Evolutionary conservation across 73 alveolate genomes (phyloP), one percentile per base, ranked within the genome.

Genomic region (Halteria grandinella): DNA sequence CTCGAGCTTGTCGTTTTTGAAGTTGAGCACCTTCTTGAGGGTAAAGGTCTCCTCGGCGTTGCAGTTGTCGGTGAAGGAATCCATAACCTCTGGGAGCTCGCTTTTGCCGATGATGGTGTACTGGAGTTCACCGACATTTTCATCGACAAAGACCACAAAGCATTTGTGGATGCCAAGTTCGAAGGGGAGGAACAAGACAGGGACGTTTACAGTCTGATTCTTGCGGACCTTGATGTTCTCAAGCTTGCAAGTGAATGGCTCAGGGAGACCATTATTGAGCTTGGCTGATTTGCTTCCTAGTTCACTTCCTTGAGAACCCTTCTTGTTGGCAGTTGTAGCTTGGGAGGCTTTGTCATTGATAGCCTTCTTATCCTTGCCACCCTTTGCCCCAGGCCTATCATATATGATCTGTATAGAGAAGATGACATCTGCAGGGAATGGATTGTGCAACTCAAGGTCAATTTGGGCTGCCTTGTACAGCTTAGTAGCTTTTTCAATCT

Each of bases 81-180:
- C 99, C 76, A 89, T 43, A 14, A 93, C 91, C 58, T 96, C 98
- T 11, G 99, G 99, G n/a, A 81, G 88, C 83, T 87, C 97, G 23
- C 95, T 97, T 64, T 92, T 89, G n/a, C 97, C 99, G 47, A 89
- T 92, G 7, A 96, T 89, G 31, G 96, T 91, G 93, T 96, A 92
- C 85, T 96, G 93, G 72, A 96, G 85, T 81, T 96, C 99, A 2
- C 99, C 99, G 0, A 95, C 98, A 37, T 78, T 87, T 47, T 96
- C 98, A 79, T 96, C 98, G 18, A 96, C 54, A 58, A 96, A 96
- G 37, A 96, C 95, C 0, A 95, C 93, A 60, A 88, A 92, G 70
- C 98, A 94, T 70, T 90, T 95, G 73, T 96, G 93, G 7, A 90
- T 90, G 48, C 95, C 98, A 48, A 95, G 81, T 52, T 95, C 98